Evolutionary conservation across 176 grass and related monocot species (phyloP), one percentile per base, ranked within the genome.

Genomic region (Calamus simplicifolius): DNA sequence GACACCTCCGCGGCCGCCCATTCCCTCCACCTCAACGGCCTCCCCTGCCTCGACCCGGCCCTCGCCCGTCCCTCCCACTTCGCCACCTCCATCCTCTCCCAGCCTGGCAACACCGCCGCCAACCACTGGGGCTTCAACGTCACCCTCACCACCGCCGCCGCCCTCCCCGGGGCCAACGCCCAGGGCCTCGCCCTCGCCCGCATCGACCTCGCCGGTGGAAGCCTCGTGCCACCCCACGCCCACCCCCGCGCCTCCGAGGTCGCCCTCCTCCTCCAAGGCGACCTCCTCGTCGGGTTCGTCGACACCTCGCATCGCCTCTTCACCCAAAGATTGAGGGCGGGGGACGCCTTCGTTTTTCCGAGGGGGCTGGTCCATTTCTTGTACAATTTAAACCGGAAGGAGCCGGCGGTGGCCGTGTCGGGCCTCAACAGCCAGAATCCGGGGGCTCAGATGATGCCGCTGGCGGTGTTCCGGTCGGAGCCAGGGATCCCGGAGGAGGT

Each of bases 211-310:
- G 79, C 75, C 0, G 61, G 48, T 16, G 75, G 84, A 17, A 71
- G 84, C 26, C 16, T 87, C 52, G 84, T 58, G 25, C 84, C 84
- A 28, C 84, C 55, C 62, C 84, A 87, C 75, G 27, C 79, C 3
- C 84, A 87, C 75, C 84, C 79, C 59, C 79, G 84, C 58, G 84
- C 84, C 52, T 79, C 84, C 57, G 79, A 87, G 71, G 71, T 58
- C 66, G 79, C 71, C 57, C 26, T 79, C 0, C 75, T 87, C 54
- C 75, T 87, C 48, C n/a, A 10, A 0, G 84, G 84, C 8, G 52
- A 49, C 71, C 65, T 87, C 7, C 67, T 82, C 14, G 79, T 72
- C 16, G 84, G 79, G 16, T 87, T 87, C 71, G 79, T 72, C 4
- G 84, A 82, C 84, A 87, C 79, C 59, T 75, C 84, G 52, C 68